These are phyloP conservation scores for Aspergillus tubingensis DNA, from an alignment of 2,329 filamentous ascomycete genomes.

Conservation along the genomic window DNA sequence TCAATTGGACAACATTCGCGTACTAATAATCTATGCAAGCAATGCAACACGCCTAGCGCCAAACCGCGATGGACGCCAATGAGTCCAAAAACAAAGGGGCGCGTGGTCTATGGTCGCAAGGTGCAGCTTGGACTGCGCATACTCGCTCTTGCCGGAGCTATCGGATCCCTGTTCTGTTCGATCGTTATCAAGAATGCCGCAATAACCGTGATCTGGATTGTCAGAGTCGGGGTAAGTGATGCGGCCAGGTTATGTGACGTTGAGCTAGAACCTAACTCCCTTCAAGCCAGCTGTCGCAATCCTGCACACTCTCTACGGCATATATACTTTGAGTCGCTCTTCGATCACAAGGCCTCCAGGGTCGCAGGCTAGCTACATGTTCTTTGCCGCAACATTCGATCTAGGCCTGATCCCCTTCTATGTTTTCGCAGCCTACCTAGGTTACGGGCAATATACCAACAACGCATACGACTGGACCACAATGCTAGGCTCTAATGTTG, in stretches of 20 bases:
- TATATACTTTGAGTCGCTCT: conserved; percentile 76
- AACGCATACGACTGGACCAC: conserved; percentile 64
- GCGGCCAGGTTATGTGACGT: background rate
- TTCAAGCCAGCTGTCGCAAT: conserved; percentile 72
- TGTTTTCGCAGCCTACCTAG: conserved; percentile 59
- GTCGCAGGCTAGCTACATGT: conserved; percentile 84
- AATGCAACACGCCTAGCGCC: conserved; percentile 61
- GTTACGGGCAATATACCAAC: conserved; percentile 53
- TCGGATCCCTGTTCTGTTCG: conserved; percentile 72
- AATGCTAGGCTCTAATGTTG: conserved; percentile 58
- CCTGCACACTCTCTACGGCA: conserved; percentile 71
- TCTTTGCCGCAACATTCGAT: conserved; percentile 78
- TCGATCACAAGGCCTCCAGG: conserved; percentile 71
- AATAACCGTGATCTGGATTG: conserved; percentile 69
- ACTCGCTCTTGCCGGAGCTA: conserved; percentile 66
- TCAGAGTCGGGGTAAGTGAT: conserved; percentile 70
- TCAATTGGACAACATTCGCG: conserved; percentile 1
- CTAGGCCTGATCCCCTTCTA: conserved; percentile 65
- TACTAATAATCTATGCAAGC: conserved; percentile 31
- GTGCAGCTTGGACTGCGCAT: conserved; percentile 69
- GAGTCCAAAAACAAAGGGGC: conserved; percentile 67
- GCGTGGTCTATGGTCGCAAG: conserved; percentile 69
- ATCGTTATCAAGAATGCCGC: conserved; percentile 73
- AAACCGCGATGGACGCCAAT: conserved; percentile 65
- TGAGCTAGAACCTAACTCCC: background rate